Conservation (phyloP, 2,329 filamentous ascomycete genomes). For the Aspergillus sp. region DNA sequence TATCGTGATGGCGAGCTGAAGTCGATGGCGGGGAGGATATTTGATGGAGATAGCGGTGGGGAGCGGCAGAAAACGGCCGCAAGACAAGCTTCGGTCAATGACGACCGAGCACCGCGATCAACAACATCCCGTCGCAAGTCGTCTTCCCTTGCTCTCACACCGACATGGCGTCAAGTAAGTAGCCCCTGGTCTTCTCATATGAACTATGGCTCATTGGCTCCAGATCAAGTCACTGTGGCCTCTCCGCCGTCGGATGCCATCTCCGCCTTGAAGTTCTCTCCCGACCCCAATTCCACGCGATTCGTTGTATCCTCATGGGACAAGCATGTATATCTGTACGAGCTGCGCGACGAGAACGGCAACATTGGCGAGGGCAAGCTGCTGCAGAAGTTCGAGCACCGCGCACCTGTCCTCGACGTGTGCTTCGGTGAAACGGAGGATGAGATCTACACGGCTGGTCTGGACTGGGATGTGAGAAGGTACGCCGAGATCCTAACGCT, state of each 20-base stretch:
- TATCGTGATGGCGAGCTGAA: neutral
- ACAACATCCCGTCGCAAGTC: constrained; percentile 16
- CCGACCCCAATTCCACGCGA: constrained; percentile 67
- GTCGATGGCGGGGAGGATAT: constrained; percentile 25
- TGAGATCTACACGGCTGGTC: constrained; percentile 79
- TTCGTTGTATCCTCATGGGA: constrained; percentile 96
- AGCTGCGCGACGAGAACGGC: constrained; percentile 57
- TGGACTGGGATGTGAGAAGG: constrained; percentile 84
- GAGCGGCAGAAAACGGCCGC: constrained; percentile 32
- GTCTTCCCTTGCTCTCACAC: constrained; percentile 7
- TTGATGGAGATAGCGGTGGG: constrained; percentile 24
- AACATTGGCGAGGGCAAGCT: constrained; percentile 62
- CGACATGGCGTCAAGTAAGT: constrained; percentile 46
- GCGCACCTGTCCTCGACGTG: constrained; percentile 83
- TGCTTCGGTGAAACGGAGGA: constrained; percentile 83
- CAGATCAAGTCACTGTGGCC: constrained; percentile 76
- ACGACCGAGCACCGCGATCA: constrained; percentile 17
- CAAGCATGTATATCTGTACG: constrained; percentile 85
- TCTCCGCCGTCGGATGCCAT: constrained; percentile 84
- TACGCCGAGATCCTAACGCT: constrained; percentile 35
- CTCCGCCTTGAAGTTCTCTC: constrained; percentile 82
- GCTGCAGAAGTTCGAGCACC: constrained; percentile 72
- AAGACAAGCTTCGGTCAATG: constrained; percentile 23
- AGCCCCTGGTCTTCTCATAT: neutral
- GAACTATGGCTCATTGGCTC: neutral